Conservation (phyloP, 2,329 filamentous ascomycete genomes). For the Nothomitra cinnamomea region DNA sequence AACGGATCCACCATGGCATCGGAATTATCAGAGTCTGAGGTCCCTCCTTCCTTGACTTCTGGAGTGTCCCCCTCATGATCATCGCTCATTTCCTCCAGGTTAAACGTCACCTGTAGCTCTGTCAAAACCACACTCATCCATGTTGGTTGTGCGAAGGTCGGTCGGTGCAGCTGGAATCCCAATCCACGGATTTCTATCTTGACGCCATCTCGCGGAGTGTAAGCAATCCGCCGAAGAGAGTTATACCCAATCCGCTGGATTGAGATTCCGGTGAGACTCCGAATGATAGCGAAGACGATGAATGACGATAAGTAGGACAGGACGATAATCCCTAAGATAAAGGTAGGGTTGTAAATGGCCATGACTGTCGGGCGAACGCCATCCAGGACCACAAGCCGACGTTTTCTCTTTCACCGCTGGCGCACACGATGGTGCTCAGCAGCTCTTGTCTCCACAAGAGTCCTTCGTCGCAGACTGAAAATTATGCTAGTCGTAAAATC, state of each 20-base stretch:
- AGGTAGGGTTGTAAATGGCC: constrained; percentile 45
- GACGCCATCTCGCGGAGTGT: constrained; percentile 75
- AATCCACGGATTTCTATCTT: constrained; percentile 79
- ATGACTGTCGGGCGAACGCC: constrained; percentile 15
- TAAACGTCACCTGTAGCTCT: constrained; percentile 70
- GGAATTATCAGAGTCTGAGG: not conserved
- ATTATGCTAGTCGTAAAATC: constrained; percentile 1
- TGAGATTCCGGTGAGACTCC: constrained; percentile 82
- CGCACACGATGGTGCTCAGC: not conserved
- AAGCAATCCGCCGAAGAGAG: constrained; percentile 78
- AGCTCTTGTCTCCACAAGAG: not conserved
- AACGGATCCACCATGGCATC: not conserved
- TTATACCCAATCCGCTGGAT: constrained; percentile 92
- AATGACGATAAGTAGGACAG: constrained; percentile 84
- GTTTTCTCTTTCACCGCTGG: not conserved
- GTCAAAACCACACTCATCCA: constrained; percentile 84
- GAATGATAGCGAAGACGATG: constrained; percentile 79
- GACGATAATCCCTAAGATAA: constrained; percentile 70
- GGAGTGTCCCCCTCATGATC: constrained; percentile 24
- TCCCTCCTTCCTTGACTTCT: constrained; percentile 16
- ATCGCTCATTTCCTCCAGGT: constrained; percentile 48
- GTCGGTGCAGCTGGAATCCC: constrained; percentile 74
- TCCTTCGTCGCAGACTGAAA: not conserved
- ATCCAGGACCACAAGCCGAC: not conserved
- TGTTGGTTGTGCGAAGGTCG: constrained; percentile 92